A percentile compares a stretch with the other conserved stretches of the same genome.
Evolutionary conservation across 352 stramenopile genomes (phyloP).

Genomic region (Pythium utonaiense): DNA sequence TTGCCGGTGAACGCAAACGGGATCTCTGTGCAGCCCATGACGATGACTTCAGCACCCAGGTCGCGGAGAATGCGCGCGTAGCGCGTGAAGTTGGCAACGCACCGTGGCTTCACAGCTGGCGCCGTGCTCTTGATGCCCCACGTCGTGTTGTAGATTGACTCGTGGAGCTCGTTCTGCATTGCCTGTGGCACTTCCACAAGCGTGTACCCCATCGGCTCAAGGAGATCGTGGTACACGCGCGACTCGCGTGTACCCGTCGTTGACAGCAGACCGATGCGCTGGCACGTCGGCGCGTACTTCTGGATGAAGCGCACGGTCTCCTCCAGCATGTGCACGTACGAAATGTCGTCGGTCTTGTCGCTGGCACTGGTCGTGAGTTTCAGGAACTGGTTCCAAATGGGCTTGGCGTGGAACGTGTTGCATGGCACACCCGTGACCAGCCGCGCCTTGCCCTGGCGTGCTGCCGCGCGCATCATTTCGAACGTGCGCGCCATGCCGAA

Average conservation of each 20-base stretch:
- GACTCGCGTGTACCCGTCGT: slow-evolving; percentile 63
- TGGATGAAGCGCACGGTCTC: slow-evolving; percentile 64
- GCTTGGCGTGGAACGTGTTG: slow-evolving; percentile 72
- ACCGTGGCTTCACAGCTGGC: slow-evolving; percentile 44
- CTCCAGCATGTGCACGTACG: slow-evolving; percentile 67
- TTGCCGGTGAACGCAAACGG: slow-evolving; percentile 65
- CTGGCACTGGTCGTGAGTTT: slow-evolving; percentile 26
- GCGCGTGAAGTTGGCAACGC: slow-evolving; percentile 54
- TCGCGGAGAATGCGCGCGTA: slow-evolving; percentile 46
- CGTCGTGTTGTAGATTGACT: slow-evolving; percentile 66
- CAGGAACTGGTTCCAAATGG: slow-evolving; percentile 74
- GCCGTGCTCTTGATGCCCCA: slow-evolving; percentile 79
- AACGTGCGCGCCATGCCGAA: slow-evolving; percentile 72
- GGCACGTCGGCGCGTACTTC: slow-evolving; percentile 39
- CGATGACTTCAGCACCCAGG: slow-evolving; percentile 53
- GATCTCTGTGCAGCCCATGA: slow-evolving; percentile 79
- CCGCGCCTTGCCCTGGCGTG: slow-evolving; percentile 26
- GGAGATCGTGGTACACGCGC: slow-evolving; percentile 65
- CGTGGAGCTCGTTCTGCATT: slow-evolving; percentile 60
- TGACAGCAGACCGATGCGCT: slow-evolving; percentile 53
- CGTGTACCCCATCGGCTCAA: slow-evolving; percentile 52
- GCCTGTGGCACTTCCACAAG: slow-evolving; percentile 49
- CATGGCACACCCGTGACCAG: slow-evolving; percentile 65
- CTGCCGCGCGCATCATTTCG: slow-evolving; percentile 59
- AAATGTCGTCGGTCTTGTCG: slow-evolving; percentile 8